Base-by-base conservation (phyloP, 2,329 filamentous ascomycete genomes). In the Colletotrichum agaves region DNA sequence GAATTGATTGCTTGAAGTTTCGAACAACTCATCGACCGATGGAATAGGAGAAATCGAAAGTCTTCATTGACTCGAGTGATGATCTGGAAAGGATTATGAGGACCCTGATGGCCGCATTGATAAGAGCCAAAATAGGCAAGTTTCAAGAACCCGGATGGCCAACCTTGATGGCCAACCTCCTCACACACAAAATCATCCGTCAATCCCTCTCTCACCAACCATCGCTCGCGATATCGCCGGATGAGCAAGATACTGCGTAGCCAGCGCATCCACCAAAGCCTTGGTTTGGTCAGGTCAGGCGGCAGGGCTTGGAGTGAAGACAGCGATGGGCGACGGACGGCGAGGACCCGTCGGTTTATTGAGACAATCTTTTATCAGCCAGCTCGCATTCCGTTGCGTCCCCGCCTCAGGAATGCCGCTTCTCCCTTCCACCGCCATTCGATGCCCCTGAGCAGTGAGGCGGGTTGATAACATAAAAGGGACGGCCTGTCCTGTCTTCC, bases 101-200 rank as follows among this genome's bases (percentile, higher is more conserved):
- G 56, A 70, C 69, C 69, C 58, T 69, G 69, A 69, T 70, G 66
- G 44, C 37, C 57, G 56, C 49, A 46, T 57, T 27, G 66, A 66
- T 61, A 61, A 65, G 47, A 60, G 13, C 39, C 47, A 11, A 37
- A 57, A 43, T 27, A 11, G 44, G n/a, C 35, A n/a, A 17, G 53
- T 47, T 41, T 47, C 35, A 37, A 31, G 69, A 31, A 69, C 66
- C 66, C 58, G 57, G 69, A 69, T 70, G 66, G 69, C 41, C 66
- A 69, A 70, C 69, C 69, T 50, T 69, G 66, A 70, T 70, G 69
- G 69, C 46, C 49, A n/a, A 8, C 39, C 47, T 19, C 15, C 56
- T 23, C 35, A 37, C 56, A 37, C 56, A 41, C 41, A 44, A 50
- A 56, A 61, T 47, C 19, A 39, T 56, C 50, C 50, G 46, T 23